Evolutionary conservation across 2,329 filamentous ascomycete genomes (phyloP).

Genomic region (Diaporthe sp.): DNA sequence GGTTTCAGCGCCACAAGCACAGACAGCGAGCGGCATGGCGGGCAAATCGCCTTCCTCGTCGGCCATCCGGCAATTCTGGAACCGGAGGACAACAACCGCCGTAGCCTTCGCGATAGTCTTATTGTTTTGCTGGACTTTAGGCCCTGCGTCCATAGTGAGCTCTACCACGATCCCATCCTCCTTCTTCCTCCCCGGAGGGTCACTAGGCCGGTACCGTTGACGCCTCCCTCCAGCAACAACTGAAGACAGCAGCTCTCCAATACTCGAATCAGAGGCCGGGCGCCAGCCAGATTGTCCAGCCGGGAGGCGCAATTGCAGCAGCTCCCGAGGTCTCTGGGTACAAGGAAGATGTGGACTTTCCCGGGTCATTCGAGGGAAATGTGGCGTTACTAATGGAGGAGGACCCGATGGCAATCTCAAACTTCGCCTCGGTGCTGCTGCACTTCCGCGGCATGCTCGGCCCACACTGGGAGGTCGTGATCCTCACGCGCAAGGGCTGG

Average conservation of each 20-base stretch:
- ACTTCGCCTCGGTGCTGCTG: conserved; percentile 29
- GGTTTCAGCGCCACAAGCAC: not conserved
- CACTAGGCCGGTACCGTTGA: not conserved
- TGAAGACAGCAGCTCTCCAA: not conserved
- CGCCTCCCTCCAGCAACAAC: not conserved
- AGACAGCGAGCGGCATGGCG: not conserved
- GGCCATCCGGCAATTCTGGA: conserved; percentile 12
- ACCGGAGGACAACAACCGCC: not conserved
- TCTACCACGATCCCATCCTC: not conserved
- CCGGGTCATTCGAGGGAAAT: conserved; percentile 11
- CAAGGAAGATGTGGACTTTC: conserved; percentile 18
- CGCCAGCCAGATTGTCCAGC: not conserved
- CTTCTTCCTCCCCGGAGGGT: too few species aligned
- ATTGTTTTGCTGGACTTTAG: conserved; percentile 14
- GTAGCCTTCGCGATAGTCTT: conserved; percentile 1
- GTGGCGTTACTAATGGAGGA: conserved; percentile 35
- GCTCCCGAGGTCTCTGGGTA: not conserved
- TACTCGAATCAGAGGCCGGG: not conserved
- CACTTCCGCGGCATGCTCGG: conserved; percentile 34
- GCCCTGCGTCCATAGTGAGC: conserved; percentile 14
- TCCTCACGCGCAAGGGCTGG: conserved; percentile 31
- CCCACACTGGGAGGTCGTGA: conserved; percentile 29
- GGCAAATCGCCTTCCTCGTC: not conserved
- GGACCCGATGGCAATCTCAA: conserved; percentile 25
- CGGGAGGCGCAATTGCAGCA: not conserved